Evolutionary conservation across 306 rosid species (phyloP).

Genomic region (Rubus parviflorus): DNA sequence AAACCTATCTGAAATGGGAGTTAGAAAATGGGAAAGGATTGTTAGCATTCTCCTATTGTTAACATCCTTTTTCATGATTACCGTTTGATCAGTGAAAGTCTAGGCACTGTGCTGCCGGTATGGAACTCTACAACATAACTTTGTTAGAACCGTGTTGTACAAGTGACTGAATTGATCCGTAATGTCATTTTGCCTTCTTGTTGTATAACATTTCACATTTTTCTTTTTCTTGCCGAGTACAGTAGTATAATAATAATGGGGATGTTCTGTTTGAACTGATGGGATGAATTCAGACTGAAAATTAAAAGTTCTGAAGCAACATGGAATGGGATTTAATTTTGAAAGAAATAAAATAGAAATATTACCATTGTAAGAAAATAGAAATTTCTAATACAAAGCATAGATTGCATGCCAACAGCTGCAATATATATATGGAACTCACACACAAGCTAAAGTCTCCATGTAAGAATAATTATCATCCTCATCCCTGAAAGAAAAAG

Average conservation of each 20-base stretch:
- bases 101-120: background rate
- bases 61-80: background rate
- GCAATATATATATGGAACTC: no score
- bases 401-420: background rate
- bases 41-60: background rate
- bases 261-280: no score
- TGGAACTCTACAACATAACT: background rate
- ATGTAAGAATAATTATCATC: no score
- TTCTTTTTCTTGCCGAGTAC: background rate
- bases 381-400: background rate
- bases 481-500: no score
- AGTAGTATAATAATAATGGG: background rate
- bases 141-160: background rate
- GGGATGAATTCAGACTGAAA: no score
- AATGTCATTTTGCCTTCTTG: background rate
- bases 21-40: background rate
- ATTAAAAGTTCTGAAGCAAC: no score
- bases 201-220: background rate
- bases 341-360: no score
- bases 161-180: slow-evolving; percentile 6
- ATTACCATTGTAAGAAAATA: no score
- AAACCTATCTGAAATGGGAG: slow-evolving; percentile 52
- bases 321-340: no score
- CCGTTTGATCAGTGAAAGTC: background rate
- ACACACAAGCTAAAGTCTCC: no score